Evolutionary conservation across 2,329 filamentous ascomycete genomes (phyloP), one percentile per base, ranked within the genome.

Genomic region (Nemania sp.): DNA sequence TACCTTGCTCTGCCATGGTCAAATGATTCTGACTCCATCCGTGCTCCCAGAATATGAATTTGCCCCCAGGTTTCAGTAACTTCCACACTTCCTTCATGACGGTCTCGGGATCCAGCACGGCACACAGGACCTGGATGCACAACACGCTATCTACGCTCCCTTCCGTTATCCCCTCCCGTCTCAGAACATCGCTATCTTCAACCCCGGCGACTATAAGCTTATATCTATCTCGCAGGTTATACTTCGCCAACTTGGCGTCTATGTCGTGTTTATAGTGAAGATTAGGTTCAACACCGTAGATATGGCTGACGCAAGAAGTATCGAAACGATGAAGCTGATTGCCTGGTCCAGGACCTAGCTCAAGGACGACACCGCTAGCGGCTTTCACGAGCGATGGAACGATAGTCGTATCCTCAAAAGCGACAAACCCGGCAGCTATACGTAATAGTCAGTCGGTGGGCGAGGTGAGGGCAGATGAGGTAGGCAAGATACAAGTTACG

Each of bases 21-120:
- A 74, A 21, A 39, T 18, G 20, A 42, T 74, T 62, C 12, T 56
- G 54, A 60, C 64, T 75, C 53, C 63, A 60, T 49, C 64, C 67
- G 57, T 81, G 79, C 62, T 81, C 79, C 76, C 79, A 80, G 56
- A 81, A 80, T 25, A 81, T 70, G 59, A 81, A 77, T 46, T 72
- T 75, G 12, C 79, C 79, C 1, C 79, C 79, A 0, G 79, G 79
- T 62, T 77, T 81, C 43, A 81, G 63, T 29, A 81, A 64, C 52
- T 73, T 73, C 63, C 76, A 77, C n/a, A 80, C 60, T 57, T 72
- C 67, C 63, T 55, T 72, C 55, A 71, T 69, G 50, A 72, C 69
- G 5, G 32, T 64, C 53, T 66, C 65, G 12, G 66, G 59, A 54
- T 75, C 64, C 6, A 64, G 58, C 3, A 80, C 74, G 3, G 77